Evolutionary conservation across 2,329 filamentous ascomycete genomes (phyloP).

Genomic region (Fusarium transvaalense): DNA sequence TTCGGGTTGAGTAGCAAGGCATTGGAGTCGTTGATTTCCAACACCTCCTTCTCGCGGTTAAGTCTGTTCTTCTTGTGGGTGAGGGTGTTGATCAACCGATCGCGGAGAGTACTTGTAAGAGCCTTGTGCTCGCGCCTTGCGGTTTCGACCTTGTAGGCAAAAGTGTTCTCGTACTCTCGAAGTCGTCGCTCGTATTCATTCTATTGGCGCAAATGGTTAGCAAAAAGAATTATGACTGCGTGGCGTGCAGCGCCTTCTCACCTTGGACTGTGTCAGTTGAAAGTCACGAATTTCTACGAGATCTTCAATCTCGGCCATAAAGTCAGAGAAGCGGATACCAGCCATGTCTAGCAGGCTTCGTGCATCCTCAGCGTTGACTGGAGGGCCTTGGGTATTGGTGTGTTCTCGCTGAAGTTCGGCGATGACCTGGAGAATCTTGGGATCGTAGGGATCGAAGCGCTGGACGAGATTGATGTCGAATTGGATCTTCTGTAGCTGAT

Average conservation of each 20-base stretch:
- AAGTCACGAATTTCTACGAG: conserved; percentile 89
- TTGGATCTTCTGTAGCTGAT: conserved; percentile 92
- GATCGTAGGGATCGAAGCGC: conserved; percentile 83
- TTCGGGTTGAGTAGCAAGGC: conserved; percentile 75
- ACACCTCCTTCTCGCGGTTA: conserved; percentile 74
- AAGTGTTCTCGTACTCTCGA: conserved; percentile 69
- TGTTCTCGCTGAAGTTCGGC: conserved; percentile 70
- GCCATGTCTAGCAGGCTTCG: conserved; percentile 77
- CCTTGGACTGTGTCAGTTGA: conserved; percentile 83
- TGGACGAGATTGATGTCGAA: conserved; percentile 89
- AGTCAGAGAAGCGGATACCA: conserved; percentile 86
- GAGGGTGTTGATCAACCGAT: conserved; percentile 75
- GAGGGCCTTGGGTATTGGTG: conserved; percentile 59
- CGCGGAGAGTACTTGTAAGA: conserved; percentile 71
- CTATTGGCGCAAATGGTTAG: conserved; percentile 54
- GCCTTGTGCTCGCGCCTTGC: conserved; percentile 72
- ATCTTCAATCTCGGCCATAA: conserved; percentile 88
- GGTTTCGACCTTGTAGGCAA: conserved; percentile 72
- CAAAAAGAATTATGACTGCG: conserved; percentile 7
- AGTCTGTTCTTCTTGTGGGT: conserved; percentile 74
- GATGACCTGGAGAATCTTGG: conserved; percentile 79
- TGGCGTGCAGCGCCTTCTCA: conserved; percentile 59
- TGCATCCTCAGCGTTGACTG: conserved; percentile 57
- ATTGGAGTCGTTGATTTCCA: conserved; percentile 75
- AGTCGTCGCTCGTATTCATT: conserved; percentile 73